These are phyloP conservation scores for Pogostemon cablin DNA, from an alignment of 257 asterid genomes.

Conservation along the genomic window DNA sequence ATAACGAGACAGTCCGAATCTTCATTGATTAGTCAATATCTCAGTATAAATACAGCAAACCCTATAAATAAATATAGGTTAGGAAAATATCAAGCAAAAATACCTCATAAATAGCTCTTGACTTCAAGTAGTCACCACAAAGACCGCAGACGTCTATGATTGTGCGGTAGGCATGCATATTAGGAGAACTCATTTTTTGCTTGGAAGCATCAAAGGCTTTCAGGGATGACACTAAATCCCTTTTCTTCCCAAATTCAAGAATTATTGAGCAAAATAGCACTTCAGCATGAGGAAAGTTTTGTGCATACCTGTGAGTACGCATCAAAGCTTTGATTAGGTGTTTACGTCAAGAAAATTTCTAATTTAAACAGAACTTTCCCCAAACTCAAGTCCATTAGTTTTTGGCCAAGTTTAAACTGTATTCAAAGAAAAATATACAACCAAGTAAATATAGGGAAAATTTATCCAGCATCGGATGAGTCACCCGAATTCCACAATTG, in stretches of 20 bases:
- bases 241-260: conserved; percentile 82
- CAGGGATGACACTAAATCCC: conserved; percentile 74
- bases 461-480: conserved; percentile 3
- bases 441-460: neutral
- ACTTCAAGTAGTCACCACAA: conserved; percentile 82
- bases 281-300: conserved; percentile 52
- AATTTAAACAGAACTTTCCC: neutral
- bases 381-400: conserved; percentile 10
- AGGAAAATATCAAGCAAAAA: conserved; percentile 14
- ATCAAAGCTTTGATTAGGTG: conserved; percentile 27
- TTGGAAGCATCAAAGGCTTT: conserved; percentile 72
- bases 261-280: conserved; percentile 65
- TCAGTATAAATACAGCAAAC: conserved; percentile 2
- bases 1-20: conserved; percentile 17
- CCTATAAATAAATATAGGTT: neutral
- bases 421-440: neutral
- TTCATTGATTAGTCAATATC: conserved; percentile 12
- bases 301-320: conserved; percentile 66
- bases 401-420: neutral
- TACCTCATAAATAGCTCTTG: conserved; percentile 89
- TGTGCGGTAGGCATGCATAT: conserved; percentile 78
- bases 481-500: neutral
- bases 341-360: conserved; percentile 7
- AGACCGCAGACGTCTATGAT: conserved; percentile 94
- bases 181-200: conserved; percentile 55